Evolutionary conservation across 2,329 filamentous ascomycete genomes (phyloP).

Genomic region (Colletotrichum sansevieriae): DNA sequence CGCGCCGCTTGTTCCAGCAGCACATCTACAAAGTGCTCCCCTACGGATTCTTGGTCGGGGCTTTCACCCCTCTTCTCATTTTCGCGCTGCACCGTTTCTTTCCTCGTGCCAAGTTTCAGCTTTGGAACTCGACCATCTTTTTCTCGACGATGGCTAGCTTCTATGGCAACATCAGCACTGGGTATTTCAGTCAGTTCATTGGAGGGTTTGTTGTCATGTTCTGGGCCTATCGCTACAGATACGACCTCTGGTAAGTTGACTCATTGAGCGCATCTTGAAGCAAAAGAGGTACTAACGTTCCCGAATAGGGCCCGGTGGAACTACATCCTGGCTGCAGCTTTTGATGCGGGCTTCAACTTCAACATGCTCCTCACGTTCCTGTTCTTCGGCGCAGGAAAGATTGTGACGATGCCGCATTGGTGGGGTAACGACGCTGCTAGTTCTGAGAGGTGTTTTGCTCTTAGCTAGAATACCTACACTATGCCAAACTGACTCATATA

Average conservation of each 20-base stretch:
- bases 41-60: conserved; percentile 67
- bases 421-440: conserved; percentile 70
- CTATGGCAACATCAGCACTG: conserved; percentile 73
- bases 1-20: conserved; percentile 58
- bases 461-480: conserved; percentile 44
- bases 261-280: neutral
- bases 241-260: conserved; percentile 61
- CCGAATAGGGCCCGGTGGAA: conserved; percentile 63
- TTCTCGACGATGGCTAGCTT: conserved; percentile 67
- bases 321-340: conserved; percentile 71
- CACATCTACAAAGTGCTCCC: conserved; percentile 62
- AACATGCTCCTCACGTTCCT: conserved; percentile 73
- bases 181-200: conserved; percentile 68
- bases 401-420: conserved; percentile 72
- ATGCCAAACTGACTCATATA: neutral
- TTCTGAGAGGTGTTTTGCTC: conserved; percentile 71
- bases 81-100: conserved; percentile 66
- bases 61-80: conserved; percentile 58
- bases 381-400: conserved; percentile 66
- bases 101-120: conserved; percentile 65
- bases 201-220: conserved; percentile 73
- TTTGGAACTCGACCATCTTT: conserved; percentile 74
- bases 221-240: conserved; percentile 67
- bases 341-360: conserved; percentile 73
- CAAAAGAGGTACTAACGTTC: neutral